Conservation (phyloP, 176 grass and related monocot species). For the Cocos nucifera region DNA sequence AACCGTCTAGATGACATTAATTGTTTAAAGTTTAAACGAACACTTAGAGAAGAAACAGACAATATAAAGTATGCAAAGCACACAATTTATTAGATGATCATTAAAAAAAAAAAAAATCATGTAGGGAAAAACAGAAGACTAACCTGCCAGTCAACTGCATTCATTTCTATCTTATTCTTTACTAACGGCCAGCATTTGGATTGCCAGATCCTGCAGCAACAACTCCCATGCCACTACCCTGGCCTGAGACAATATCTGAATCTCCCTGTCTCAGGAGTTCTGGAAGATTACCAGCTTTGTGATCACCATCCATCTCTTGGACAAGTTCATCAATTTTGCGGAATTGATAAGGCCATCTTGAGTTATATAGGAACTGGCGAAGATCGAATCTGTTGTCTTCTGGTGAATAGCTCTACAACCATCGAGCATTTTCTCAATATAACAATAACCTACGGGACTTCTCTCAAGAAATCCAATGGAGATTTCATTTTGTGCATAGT, state of each 20-base stretch:
- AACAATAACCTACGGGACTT: background rate
- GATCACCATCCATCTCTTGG: slow-evolving; percentile 43
- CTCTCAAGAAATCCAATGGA: background rate
- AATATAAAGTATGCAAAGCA: no score
- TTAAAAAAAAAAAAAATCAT: no score
- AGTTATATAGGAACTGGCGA: slow-evolving; percentile 91
- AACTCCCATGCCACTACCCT: slow-evolving; percentile 76
- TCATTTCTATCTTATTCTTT: background rate
- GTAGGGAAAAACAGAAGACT: no score
- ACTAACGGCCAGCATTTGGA: slow-evolving; percentile 55
- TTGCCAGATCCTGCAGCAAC: slow-evolving; percentile 51
- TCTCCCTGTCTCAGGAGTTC: slow-evolving; percentile 13
- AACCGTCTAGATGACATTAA: no score
- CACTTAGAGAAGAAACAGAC: no score
- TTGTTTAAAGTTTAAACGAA: no score
- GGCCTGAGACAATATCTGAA: slow-evolving; percentile 2
- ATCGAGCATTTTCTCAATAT: background rate
- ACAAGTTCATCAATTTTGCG: slow-evolving; percentile 80
- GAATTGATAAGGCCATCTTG: slow-evolving; percentile 81
- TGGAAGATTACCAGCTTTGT: slow-evolving; percentile 21
- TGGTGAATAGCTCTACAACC: slow-evolving; percentile 88
- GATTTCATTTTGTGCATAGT: background rate
- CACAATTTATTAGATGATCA: no score
- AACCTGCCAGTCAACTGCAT: no score
- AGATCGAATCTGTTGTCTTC: slow-evolving; percentile 94